Evolutionary conservation across 495 filamentous ascomycete genomes (phyloP), one percentile per base, ranked within the genome.

Genomic region (Tuber magnatum): DNA sequence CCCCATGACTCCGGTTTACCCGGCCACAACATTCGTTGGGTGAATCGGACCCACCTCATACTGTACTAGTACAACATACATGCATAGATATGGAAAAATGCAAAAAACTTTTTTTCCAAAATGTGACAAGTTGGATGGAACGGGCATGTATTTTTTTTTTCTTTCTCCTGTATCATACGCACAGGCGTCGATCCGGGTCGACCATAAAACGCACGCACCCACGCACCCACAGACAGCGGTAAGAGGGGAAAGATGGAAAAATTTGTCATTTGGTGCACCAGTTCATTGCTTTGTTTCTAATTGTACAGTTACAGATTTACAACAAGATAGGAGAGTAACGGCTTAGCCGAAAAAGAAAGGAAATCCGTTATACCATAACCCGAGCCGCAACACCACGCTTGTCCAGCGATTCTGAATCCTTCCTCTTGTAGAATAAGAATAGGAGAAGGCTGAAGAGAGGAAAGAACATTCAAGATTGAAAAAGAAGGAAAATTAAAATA

Each of bases 331-430:
- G 51, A 32, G n/a, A 12, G 51, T 28, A 61, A 61, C 14, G n/a
- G 3, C 10, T 28, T 28, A 14, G 51, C 10, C 28, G 12, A 28
- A 61, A 28, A 56, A 24, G 10, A 56, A 61, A 28, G n/a, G 51
- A 32, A 61, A 61, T 28, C 51, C 51, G n/a, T 61, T 61, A 61
- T n/a, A 61, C 51, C 51, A 61, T 61, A 28, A 61, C 24, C 51
- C 51, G n/a, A 61, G 51, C 51, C 51, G n/a, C 51, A 61, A 61
- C 51, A 61, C 51, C 51, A 61, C 51, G 51, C 51, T 61, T 61
- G n/a, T 61, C 51, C 51, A 61, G 51, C 51, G 51, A 61, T 61
- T 61, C 28, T 28, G 51, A 65, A 65, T 35, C 56, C 56, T 35
- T 65, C 32, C 28, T 65, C 28, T 65, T 65, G 32, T 28, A 16